Evolutionary conservation across 1,139 yeast genomes (phyloP).

Genomic region (Pichia sp.): DNA sequence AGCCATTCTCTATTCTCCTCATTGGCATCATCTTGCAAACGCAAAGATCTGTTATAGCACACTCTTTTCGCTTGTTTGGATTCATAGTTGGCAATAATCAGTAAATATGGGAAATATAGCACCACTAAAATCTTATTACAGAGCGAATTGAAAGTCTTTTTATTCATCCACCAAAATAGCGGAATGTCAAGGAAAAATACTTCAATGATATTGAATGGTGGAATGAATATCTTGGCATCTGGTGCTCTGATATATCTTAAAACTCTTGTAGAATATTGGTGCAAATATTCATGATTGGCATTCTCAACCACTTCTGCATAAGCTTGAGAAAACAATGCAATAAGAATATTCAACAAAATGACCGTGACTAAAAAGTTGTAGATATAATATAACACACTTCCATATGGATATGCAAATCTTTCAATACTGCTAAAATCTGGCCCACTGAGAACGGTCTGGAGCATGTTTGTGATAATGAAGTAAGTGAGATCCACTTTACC

Average conservation of each 20-base stretch:
- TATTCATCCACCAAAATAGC: conserved; percentile 31
- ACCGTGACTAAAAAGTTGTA: conserved; percentile 72
- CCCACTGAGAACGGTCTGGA: conserved; percentile 40
- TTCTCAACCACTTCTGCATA: conserved; percentile 75
- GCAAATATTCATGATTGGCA: conserved; percentile 79
- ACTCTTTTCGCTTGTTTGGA: conserved; percentile 61
- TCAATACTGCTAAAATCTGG: conserved; percentile 52
- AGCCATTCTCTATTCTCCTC: conserved; percentile 79
- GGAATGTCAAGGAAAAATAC: conserved; percentile 38
- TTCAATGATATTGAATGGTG: conserved; percentile 78
- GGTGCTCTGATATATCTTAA: conserved; percentile 83
- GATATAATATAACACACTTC: conserved; percentile 64
- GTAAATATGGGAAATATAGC: conserved; percentile 61
- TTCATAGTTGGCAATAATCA: conserved; percentile 57
- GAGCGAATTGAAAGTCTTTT: conserved; percentile 12
- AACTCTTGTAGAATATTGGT: conserved; percentile 78
- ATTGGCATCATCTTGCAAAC: conserved; percentile 72
- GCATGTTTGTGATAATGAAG: conserved; percentile 55
- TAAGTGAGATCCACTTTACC: conserved; percentile 72
- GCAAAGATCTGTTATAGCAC: conserved; percentile 59
- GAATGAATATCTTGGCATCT: conserved; percentile 77
- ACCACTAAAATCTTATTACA: conserved; percentile 46
- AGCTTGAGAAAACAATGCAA: conserved; percentile 82
- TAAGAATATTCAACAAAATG: conserved; percentile 68
- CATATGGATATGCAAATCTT: conserved; percentile 77